A percentile compares a stretch with the other conserved stretches of the same genome.
These are phyloP conservation scores for Solanum ahanhuiri DNA, from an alignment of 257 asterid species.

Conservation along the genomic window DNA sequence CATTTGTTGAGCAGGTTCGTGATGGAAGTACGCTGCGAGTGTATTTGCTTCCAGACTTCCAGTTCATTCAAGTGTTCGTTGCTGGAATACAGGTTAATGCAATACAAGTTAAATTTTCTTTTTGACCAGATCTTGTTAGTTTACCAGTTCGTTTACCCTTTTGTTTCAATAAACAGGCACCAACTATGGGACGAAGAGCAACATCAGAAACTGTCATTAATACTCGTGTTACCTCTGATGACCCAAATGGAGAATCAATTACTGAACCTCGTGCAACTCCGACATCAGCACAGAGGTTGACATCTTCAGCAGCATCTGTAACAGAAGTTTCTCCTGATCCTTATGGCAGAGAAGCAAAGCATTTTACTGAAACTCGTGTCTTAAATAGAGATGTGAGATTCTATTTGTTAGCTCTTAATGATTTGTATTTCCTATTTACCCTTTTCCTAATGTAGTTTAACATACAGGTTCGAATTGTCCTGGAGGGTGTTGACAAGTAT, in stretches of 20 bases:
- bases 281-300: constrained; percentile 86
- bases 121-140: background rate
- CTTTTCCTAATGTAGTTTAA: background rate
- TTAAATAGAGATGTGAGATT: constrained; percentile 83
- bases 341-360: constrained; percentile 92
- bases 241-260: constrained; percentile 55
- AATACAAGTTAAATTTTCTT: background rate
- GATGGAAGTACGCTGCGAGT: constrained; percentile 96
- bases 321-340: constrained; percentile 78
- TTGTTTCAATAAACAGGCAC: constrained; percentile 41
- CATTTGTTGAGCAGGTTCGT: constrained; percentile 86
- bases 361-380: constrained; percentile 87
- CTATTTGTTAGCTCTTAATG: background rate
- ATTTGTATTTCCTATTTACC: background rate
- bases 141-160: background rate
- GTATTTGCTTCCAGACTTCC: constrained; percentile 88
- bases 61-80: constrained; percentile 75
- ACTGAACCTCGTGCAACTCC: constrained; percentile 50
- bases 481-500: constrained; percentile 94
- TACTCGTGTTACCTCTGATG: constrained; percentile 38
- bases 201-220: constrained; percentile 34
- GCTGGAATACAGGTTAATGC: constrained; percentile 81
- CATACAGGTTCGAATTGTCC: constrained; percentile 78
- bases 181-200: constrained; percentile 86
- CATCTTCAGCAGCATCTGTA: constrained; percentile 47